Evolutionary conservation across 192 early-diverging fungal species (phyloP).

Genomic region (Lobosporangium transversale): DNA sequence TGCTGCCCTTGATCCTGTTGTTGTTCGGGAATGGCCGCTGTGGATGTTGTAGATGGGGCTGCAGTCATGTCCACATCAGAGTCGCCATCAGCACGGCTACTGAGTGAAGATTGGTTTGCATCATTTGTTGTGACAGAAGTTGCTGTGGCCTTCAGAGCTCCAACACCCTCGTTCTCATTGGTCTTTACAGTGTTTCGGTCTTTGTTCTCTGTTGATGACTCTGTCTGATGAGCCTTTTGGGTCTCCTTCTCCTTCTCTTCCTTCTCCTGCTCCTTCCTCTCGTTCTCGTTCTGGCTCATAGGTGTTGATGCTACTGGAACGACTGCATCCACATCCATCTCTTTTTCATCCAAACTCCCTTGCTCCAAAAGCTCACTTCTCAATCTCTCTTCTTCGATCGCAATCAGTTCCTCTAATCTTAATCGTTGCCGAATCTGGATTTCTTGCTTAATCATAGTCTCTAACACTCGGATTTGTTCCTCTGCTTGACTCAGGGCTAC

Average conservation of each 20-base stretch:
- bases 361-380: neutral
- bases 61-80: neutral
- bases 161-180: neutral
- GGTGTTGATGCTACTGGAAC: too few species aligned
- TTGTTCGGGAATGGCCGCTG: neutral
- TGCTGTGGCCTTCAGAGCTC: neutral
- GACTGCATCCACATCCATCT: neutral
- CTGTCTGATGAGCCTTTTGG: neutral
- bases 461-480: slow-evolving; percentile 26
- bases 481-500: slow-evolving; percentile 17
- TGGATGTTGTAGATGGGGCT: neutral
- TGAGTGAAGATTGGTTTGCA: neutral
- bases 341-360: neutral
- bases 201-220: neutral
- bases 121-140: neutral
- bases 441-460: slow-evolving; percentile 26
- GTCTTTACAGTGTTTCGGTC: neutral
- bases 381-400: slow-evolving; percentile 19
- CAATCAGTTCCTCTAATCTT: slow-evolving; percentile 38
- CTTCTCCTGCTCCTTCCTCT: too few species aligned
- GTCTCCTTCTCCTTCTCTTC: neutral
- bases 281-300: too few species aligned
- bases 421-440: slow-evolving; percentile 46
- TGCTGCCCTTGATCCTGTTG: too few species aligned
- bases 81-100: neutral